These are phyloP conservation scores for Vaccinium vitisidaea DNA, from an alignment of 148 eudicot species.

Conservation along the genomic window DNA sequence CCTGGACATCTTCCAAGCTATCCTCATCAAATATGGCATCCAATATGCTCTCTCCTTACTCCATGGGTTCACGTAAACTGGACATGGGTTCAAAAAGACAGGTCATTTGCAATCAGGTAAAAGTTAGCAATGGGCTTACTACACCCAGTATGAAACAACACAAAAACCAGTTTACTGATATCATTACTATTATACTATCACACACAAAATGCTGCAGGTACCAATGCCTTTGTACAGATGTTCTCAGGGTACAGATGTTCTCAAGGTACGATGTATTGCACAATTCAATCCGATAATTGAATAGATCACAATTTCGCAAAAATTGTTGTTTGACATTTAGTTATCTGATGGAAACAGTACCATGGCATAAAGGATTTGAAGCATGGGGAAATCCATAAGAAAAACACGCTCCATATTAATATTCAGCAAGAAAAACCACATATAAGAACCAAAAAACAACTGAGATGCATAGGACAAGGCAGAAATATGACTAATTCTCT, in stretches of 20 bases:
- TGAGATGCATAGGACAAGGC: background rate
- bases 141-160: background rate
- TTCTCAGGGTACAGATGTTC: too few species aligned
- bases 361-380: background rate
- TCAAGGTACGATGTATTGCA: background rate
- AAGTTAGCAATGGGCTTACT: background rate
- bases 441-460: background rate
- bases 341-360: background rate
- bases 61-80: conserved; percentile 46
- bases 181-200: background rate
- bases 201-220: background rate
- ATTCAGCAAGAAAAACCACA: background rate
- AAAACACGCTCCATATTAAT: background rate
- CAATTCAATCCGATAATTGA: background rate
- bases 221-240: background rate
- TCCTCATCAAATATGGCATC: conserved; percentile 55
- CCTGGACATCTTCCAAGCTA: conserved; percentile 47
- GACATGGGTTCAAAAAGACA: conserved; percentile 11
- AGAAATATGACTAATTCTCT: background rate
- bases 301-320: background rate
- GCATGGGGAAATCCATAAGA: background rate
- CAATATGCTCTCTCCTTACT: conserved; percentile 49
- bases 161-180: background rate
- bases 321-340: background rate
- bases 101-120: background rate